Conservation (phyloP, 176 grass and related monocot genomes). For the Rhynchospora tenuis region DNA sequence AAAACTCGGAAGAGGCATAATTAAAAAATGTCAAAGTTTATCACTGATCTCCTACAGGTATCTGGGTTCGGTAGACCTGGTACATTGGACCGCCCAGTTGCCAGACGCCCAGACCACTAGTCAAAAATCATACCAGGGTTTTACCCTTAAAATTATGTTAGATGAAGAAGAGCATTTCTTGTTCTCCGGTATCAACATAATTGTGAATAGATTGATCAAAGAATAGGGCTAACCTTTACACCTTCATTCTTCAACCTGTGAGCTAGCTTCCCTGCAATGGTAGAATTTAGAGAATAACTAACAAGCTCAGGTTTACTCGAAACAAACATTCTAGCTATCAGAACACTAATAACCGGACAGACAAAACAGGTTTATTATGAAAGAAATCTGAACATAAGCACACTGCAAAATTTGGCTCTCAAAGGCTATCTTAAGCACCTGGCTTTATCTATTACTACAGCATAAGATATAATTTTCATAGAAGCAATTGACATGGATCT, state of each 20-base stretch:
- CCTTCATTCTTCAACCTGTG: constrained; percentile 92
- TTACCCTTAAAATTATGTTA: neutral
- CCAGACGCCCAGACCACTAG: neutral
- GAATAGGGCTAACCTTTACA: constrained; percentile 52
- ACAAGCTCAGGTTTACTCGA: constrained; percentile 9
- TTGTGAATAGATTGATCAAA: neutral
- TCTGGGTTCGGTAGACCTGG: neutral
- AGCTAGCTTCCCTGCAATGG: constrained; percentile 88
- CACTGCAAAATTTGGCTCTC: neutral
- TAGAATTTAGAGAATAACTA: constrained; percentile 2
- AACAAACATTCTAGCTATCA: neutral
- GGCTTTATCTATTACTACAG: neutral
- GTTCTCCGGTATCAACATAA: neutral
- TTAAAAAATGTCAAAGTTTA: neutral
- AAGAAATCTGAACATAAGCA: neutral
- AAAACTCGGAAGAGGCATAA: neutral
- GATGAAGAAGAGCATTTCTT: neutral
- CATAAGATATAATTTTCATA: neutral
- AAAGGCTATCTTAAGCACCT: neutral
- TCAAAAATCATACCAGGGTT: neutral
- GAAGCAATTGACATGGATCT: neutral
- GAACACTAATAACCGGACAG: neutral
- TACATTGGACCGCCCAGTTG: neutral
- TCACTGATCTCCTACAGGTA: neutral
- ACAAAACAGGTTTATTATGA: neutral